A percentile compares a stretch with the other conserved stretches of the same genome.
Conservation (phyloP, 2,329 filamentous ascomycete genomes). For the Cordyceps pruinosa region DNA sequence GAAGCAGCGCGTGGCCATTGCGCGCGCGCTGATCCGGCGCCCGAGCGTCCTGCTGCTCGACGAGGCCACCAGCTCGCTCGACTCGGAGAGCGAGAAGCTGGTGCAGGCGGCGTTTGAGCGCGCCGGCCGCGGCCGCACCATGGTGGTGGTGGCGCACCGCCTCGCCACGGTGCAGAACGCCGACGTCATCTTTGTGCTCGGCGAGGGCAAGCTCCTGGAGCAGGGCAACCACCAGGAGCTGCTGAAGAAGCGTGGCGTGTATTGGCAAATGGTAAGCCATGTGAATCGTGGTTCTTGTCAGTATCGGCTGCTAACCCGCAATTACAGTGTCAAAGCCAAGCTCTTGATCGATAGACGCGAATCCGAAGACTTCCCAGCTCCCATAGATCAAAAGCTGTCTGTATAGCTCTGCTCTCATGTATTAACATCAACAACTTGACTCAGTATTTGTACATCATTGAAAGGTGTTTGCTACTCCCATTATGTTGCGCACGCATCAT, state of each 20-base stretch:
- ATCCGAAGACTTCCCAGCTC: neutral
- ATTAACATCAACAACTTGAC: neutral
- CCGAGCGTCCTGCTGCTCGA: slow-evolving; percentile 63
- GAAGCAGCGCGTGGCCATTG: slow-evolving; percentile 64
- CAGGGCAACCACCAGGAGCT: slow-evolving; percentile 47
- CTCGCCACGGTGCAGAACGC: slow-evolving; percentile 72
- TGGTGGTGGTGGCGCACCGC: slow-evolving; percentile 71
- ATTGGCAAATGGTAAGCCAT: slow-evolving; percentile 50
- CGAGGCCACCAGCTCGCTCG: slow-evolving; percentile 65
- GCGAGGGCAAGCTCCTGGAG: slow-evolving; percentile 51
- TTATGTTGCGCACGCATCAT: too few species aligned
- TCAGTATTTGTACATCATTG: too few species aligned
- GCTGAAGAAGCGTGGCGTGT: slow-evolving; percentile 44
- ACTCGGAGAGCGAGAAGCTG: slow-evolving; percentile 55
- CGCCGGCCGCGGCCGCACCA: slow-evolving; percentile 53
- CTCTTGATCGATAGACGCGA: slow-evolving; percentile 40
- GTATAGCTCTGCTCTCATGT: neutral
- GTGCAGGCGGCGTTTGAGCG: slow-evolving; percentile 62
- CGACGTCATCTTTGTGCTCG: slow-evolving; percentile 73
- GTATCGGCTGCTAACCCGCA: slow-evolving; percentile 21
- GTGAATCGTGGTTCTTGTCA: too few species aligned
- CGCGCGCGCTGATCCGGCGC: slow-evolving; percentile 59
- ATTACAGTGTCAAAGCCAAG: slow-evolving; percentile 50
- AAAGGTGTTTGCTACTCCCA: too few species aligned
- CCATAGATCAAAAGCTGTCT: neutral